These are phyloP conservation scores for Penicillium hesseltinei DNA, from an alignment of 2,329 filamentous ascomycete species.

Conservation along the genomic window DNA sequence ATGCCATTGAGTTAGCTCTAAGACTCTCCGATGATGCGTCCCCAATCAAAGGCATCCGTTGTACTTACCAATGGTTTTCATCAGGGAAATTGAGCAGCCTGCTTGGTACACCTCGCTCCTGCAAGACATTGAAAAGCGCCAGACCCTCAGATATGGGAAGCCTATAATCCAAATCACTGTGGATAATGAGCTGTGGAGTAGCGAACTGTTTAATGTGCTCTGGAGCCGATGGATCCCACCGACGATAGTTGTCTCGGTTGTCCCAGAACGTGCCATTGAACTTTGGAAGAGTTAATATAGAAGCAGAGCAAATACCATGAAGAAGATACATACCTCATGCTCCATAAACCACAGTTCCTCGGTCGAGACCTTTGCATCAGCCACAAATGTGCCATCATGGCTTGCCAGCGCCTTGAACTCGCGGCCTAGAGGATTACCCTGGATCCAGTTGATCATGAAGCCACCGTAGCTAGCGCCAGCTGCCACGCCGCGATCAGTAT, in stretches of 20 bases:
- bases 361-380: conserved; percentile 49
- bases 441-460: conserved; percentile 72
- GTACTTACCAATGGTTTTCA: conserved; percentile 58
- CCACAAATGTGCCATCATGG: conserved; percentile 81
- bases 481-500: conserved; percentile 40
- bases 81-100: conserved; percentile 76
- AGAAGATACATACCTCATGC: conserved; percentile 38
- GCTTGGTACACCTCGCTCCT: conserved; percentile 70
- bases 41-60: background rate
- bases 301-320: background rate
- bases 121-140: conserved; percentile 76
- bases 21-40: background rate
- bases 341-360: conserved; percentile 55
- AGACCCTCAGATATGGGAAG: conserved; percentile 77
- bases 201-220: conserved; percentile 65
- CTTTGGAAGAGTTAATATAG: conserved; percentile 17
- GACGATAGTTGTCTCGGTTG: conserved; percentile 62
- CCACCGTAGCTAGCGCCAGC: conserved; percentile 45
- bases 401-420: conserved; percentile 85
- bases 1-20: background rate
- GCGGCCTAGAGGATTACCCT: conserved; percentile 77
- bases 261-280: conserved; percentile 52
- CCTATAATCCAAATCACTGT: conserved; percentile 84
- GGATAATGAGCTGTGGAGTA: conserved; percentile 80
- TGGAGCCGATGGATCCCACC: conserved; percentile 64